Conservation (phyloP, 2,329 filamentous ascomycete genomes). For the Bipolaris gigantea region DNA sequence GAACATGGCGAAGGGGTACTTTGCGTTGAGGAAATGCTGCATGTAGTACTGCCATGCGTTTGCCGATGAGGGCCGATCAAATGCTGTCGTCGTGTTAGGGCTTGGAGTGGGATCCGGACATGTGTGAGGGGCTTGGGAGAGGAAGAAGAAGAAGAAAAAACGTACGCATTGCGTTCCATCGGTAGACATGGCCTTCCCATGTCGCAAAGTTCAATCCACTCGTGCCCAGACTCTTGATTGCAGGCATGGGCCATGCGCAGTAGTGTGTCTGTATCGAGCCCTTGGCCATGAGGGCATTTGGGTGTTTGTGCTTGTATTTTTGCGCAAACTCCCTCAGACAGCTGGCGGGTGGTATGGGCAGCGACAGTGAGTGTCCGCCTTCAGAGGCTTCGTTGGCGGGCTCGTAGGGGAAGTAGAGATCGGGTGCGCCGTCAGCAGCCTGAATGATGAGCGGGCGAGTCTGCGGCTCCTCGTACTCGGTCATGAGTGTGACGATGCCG, state of each 20-base stretch:
- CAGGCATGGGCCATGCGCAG: constrained; percentile 38
- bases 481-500: constrained; percentile 23
- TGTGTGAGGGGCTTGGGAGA: neutral
- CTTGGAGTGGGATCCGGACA: neutral
- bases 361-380: constrained; percentile 12
- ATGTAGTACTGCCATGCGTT: constrained; percentile 39
- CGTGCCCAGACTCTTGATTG: constrained; percentile 26
- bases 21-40: constrained; percentile 34
- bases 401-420: constrained; percentile 25
- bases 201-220: constrained; percentile 29
- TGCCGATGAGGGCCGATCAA: constrained; percentile 31
- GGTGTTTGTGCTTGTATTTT: constrained; percentile 21
- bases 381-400: constrained; percentile 8
- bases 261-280: constrained; percentile 25
- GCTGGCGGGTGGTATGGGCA: constrained; percentile 19
- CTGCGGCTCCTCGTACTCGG: constrained; percentile 27
- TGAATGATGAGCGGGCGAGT: constrained; percentile 28
- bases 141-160: no score
- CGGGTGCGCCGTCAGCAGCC: constrained; percentile 25
- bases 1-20: constrained; percentile 31
- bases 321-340: constrained; percentile 27
- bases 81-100: constrained; percentile 18
- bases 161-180: constrained; percentile 38
- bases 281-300: constrained; percentile 25
- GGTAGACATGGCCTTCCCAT: constrained; percentile 35